Conservation (phyloP, 2,329 filamentous ascomycete genomes). For the Plenodomus tracheiphilus region DNA sequence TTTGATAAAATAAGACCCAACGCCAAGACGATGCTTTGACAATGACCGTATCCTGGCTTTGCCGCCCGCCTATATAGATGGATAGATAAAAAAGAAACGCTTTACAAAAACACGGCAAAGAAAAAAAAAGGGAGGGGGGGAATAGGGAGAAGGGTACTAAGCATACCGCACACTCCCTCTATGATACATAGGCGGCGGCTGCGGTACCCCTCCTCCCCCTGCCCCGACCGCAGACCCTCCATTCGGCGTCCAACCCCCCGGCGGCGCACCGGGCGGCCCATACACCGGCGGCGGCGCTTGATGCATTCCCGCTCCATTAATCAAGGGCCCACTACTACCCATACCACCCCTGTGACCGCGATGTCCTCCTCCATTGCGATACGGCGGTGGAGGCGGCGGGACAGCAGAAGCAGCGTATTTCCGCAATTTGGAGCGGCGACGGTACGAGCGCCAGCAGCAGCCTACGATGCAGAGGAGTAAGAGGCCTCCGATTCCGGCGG, state of each 20-base stretch:
- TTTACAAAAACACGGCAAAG: no score
- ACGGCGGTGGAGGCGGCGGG: conserved; percentile 8
- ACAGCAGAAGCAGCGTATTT: conserved; percentile 21
- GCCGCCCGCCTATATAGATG: no score
- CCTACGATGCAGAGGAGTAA: conserved; percentile 65
- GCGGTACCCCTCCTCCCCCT: conserved; percentile 5
- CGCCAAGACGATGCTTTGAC: no score
- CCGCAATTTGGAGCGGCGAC: conserved; percentile 26
- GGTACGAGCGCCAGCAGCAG: conserved; percentile 64
- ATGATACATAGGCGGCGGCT: conserved; percentile 15
- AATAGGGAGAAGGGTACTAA: conserved; percentile 1
- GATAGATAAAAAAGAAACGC: no score
- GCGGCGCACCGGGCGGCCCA: conserved; percentile 1
- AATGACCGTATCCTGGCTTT: no score
- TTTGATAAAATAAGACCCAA: no score
- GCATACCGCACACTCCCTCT: conserved; percentile 19
- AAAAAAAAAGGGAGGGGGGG: no score
- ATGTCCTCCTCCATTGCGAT: conserved; percentile 1
- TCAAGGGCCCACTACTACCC: conserved; percentile 4
- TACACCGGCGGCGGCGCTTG: neutral
- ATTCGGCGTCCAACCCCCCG: conserved; percentile 5
- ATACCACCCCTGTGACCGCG: conserved; percentile 1
- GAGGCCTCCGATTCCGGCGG: conserved; percentile 70
- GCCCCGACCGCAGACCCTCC: conserved; percentile 1
- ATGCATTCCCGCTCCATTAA: conserved; percentile 1